Evolutionary conservation across 1,284 basidiomycete genomes (phyloP), one percentile per base, ranked within the genome.

Genomic region (Moesziomyces antarcticus): DNA sequence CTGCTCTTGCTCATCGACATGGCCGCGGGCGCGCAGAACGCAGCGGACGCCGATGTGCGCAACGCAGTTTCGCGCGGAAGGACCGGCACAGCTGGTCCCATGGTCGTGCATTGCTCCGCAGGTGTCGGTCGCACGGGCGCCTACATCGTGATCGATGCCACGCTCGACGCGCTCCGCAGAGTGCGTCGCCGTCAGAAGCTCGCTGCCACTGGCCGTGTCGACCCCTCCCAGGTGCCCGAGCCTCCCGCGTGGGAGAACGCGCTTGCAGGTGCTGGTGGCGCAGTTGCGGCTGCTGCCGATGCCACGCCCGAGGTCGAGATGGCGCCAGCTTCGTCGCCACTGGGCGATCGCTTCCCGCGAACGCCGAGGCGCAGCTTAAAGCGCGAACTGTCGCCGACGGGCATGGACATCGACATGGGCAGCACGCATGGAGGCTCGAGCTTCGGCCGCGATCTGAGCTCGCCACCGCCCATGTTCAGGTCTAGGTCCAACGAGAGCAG

Each of bases 101-200:
- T 81, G 55, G 52, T 84, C 5, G 79, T 84, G 25, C 82, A 84
- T 60, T 84, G 82, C 56, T 84, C 82, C n/a, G 82, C 82, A 3
- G 82, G 82, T 18, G 79, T 83, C 0, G 82, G 82, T 13, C 65
- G 82, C 5, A 80, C 81, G 14, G 82, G 82, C 42, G 75, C 82
- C 0, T 81, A 77, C 50, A 73, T 84, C 33, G 74, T 78, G 18
- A 78, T 83, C 22, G 79, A 84, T 46, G 52, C 76, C 1, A 71
- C 76, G 8, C 63, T 82, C 11, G 70, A 79, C 44, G 74, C 78
- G 18, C 67, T 82, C 25, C 67, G 73, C 11, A 44, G 71, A n/a
- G 55, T 64, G 5, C 55, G 75, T 18, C 50, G 59, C 21, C 52
- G 66, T 13, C 62, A 66, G 45, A 64, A 58, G 50, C 8, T 47